phyloP scores from a whole-genome alignment of 2,329 filamentous ascomycete genomes.

The Phyllosticta ampelicida region DNA sequence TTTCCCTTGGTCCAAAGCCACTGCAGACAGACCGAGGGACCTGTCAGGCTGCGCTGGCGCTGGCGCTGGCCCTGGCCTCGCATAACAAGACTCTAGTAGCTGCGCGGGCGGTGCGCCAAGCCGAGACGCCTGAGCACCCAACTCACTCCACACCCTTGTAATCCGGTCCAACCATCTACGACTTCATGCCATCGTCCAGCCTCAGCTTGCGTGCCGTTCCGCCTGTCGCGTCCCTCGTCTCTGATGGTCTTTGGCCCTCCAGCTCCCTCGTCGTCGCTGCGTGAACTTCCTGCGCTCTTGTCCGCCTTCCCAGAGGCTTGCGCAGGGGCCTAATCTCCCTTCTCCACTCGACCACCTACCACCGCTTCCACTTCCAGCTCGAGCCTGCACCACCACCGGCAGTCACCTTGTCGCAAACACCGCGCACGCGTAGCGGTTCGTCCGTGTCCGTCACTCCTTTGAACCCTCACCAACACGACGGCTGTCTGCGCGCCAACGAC shows the following conservation, averaged over 20 bases:
- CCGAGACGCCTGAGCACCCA: not conserved
- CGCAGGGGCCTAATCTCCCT: conserved; percentile 10
- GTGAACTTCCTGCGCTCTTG: conserved; percentile 19
- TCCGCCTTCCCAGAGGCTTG: conserved; percentile 15
- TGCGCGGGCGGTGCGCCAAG: not conserved
- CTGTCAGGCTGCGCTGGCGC: not conserved
- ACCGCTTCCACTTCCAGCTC: conserved; percentile 8
- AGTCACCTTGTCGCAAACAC: conserved; percentile 36
- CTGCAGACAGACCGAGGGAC: no score
- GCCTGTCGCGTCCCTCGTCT: not conserved
- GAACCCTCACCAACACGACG: conserved; percentile 19
- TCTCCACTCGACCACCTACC: conserved; percentile 8
- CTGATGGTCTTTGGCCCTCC: not conserved
- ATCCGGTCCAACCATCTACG: not conserved
- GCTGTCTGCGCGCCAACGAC: conserved; percentile 12
- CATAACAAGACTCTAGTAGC: no score
- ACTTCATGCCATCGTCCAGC: not conserved
- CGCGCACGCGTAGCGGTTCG: conserved; percentile 33
- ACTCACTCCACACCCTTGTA: conserved; percentile 3
- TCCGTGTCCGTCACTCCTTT: conserved; percentile 35
- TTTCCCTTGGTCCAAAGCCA: no score
- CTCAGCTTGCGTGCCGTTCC: not conserved
- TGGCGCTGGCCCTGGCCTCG: not conserved
- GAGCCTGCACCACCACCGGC: conserved; percentile 16
- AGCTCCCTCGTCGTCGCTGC: conserved; percentile 17